Percentiles rank a stretch among this genome's conserved stretches.
These are phyloP conservation scores for Arabidopsis thaliana DNA, from an alignment of 345 rosid genomes.

Conservation along the genomic window DNA sequence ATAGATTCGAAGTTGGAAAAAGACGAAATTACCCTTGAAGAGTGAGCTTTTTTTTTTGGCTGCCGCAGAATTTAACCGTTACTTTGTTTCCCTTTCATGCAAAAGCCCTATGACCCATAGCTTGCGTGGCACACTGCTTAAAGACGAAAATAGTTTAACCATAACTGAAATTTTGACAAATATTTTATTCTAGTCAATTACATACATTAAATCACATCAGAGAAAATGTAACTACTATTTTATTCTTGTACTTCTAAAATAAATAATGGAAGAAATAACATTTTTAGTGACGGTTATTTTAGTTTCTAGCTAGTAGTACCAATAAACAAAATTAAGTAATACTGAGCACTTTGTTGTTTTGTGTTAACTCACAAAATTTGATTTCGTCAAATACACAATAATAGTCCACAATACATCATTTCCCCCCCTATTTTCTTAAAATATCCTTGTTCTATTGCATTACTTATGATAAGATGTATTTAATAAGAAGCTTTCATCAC, in stretches of 20 bases:
- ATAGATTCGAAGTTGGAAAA: slow-evolving; percentile 6
- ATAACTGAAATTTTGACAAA: background rate
- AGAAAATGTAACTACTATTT: background rate
- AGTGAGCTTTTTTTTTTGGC: background rate
- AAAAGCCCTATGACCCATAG: slow-evolving; percentile 9
- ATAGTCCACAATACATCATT: background rate
- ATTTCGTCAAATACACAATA: background rate
- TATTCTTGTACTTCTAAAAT: background rate
- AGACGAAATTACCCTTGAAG: background rate
- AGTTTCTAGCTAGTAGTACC: background rate
- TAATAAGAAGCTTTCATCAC: slow-evolving; percentile 40
- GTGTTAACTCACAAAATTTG: background rate
- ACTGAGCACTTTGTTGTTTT: background rate
- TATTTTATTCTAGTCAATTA: slow-evolving; percentile 9
- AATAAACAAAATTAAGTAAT: background rate
- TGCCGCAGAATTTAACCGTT: slow-evolving; percentile 26
- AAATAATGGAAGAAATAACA: background rate
- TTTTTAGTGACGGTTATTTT: background rate
- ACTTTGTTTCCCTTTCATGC: slow-evolving; percentile 18
- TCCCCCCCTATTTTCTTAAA: background rate
- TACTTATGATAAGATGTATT: slow-evolving; percentile 30
- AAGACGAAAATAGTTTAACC: slow-evolving; percentile 5
- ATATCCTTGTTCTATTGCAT: background rate
- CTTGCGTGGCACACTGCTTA: slow-evolving; percentile 7
- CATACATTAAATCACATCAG: slow-evolving; percentile 6